Evolutionary conservation across 2,329 filamentous ascomycete species (phyloP).

Genomic region (Colletotrichum godetiae): DNA sequence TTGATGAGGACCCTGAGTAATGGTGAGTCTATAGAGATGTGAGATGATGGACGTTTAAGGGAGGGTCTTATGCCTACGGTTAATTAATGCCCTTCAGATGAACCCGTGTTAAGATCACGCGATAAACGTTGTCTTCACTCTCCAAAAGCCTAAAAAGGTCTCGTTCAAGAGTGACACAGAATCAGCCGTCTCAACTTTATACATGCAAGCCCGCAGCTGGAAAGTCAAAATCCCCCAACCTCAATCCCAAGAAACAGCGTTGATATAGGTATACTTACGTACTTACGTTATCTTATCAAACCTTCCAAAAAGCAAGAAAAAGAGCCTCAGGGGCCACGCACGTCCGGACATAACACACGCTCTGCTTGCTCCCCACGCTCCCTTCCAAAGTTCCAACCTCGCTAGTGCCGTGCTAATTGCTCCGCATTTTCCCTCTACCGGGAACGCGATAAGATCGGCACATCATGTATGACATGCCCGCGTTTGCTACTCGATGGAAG

Average conservation of each 20-base stretch:
- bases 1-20: not conserved
- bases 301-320: not conserved
- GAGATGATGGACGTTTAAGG: not conserved
- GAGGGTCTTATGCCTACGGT: not conserved
- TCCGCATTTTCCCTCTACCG: not conserved
- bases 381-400: not conserved
- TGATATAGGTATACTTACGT: not conserved
- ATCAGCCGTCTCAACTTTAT: not conserved
- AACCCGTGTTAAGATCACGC: not conserved
- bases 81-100: not conserved
- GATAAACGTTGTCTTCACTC: not conserved
- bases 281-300: not conserved
- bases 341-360: too few species aligned
- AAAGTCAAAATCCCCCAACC: not conserved
- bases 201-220: not conserved
- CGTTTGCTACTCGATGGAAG: conserved; percentile 8
- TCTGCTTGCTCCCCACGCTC: not conserved
- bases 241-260: not conserved
- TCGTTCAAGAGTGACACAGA: not conserved
- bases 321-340: not conserved
- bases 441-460: conserved; percentile 3
- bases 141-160: not conserved
- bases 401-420: not conserved
- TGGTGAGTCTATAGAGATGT: not conserved
- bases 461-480: not conserved